Evolutionary conservation across 495 filamentous ascomycete species (phyloP), one percentile per base, ranked within the genome.

Genomic region (Diplogelasinospora grovesii): DNA sequence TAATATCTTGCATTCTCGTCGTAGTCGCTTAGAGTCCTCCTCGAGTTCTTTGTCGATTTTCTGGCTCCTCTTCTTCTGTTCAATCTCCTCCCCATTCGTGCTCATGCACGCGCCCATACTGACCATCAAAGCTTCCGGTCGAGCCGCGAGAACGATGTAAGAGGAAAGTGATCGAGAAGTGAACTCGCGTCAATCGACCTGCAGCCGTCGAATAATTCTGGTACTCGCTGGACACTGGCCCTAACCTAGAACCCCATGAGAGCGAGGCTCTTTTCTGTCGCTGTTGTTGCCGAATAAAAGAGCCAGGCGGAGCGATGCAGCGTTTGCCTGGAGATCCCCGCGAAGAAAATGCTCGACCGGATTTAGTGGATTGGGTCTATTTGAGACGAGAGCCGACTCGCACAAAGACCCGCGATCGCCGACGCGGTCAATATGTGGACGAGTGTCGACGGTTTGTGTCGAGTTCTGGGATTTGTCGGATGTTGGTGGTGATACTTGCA

Each of bases 1-100:
- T 36, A 98, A 70, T 48, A 98, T 96, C 70, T 98, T 98, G 84
- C 92, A 97, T 83, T 98, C 92, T 66, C 87, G 76, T 52, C 88
- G 79, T 72, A 96, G 70, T 58, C 82, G 76, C 62, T 85, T 81
- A 26, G 86, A 86, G 58, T 97, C 93, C 60, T 97, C 92, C 59
- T 96, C 88, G 48, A 98, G 70, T 52, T 74, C 84, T 57, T 82
- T 81, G 62, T 98, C 92, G 53, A 98, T 98, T 61, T 79, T 79
- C 64, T 93, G 86, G 63, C 89, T 96, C 52, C 79, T 75, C 70
- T 94, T 95, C 73, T 85, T 92, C 72, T 86, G 83, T 63, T 98
- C 92, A 54, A 73, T 79, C 61, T 85, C 85, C 60, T 80, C 87
- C 57, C 81, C 72, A 57, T 77, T 79, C 25, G 82, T 78, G 67